phyloP scores from a whole-genome alignment of 2,329 filamentous ascomycete species.

The Trichothecium sympodiale region DNA sequence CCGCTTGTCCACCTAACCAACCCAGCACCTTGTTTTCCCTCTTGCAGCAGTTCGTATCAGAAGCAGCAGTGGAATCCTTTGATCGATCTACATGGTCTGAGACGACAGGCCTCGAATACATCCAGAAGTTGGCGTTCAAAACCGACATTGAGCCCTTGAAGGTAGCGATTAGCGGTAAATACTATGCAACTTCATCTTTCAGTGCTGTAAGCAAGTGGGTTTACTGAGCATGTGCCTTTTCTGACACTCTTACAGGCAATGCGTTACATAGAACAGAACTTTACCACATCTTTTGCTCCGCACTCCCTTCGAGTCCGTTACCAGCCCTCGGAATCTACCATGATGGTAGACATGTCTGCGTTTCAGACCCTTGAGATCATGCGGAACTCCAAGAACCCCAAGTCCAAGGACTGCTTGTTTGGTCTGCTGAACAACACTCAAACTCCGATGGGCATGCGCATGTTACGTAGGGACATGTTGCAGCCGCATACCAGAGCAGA shows the following conservation, averaged over 20 bases:
- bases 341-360: slow-evolving; percentile 90
- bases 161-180: slow-evolving; percentile 70
- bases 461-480: slow-evolving; percentile 75
- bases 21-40: slow-evolving; percentile 66
- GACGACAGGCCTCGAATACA: slow-evolving; percentile 61
- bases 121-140: slow-evolving; percentile 66
- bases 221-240: background rate
- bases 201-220: slow-evolving; percentile 53
- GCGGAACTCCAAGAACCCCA: slow-evolving; percentile 68
- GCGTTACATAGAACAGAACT: slow-evolving; percentile 65
- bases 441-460: slow-evolving; percentile 79
- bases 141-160: slow-evolving; percentile 75
- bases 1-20: slow-evolving; percentile 50
- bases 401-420: slow-evolving; percentile 73
- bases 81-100: slow-evolving; percentile 83
- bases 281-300: slow-evolving; percentile 57
- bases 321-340: slow-evolving; percentile 78
- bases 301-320: slow-evolving; percentile 81
- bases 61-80: slow-evolving; percentile 31
- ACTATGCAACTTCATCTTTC: slow-evolving; percentile 75
- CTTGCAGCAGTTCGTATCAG: slow-evolving; percentile 47
- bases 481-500: slow-evolving; percentile 69
- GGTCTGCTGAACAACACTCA: slow-evolving; percentile 75
- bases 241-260: slow-evolving; percentile 45
- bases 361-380: slow-evolving; percentile 82